These are phyloP conservation scores for Myxozyma udenii DNA, from an alignment of 805 yeast genomes.

Conservation along the genomic window DNA sequence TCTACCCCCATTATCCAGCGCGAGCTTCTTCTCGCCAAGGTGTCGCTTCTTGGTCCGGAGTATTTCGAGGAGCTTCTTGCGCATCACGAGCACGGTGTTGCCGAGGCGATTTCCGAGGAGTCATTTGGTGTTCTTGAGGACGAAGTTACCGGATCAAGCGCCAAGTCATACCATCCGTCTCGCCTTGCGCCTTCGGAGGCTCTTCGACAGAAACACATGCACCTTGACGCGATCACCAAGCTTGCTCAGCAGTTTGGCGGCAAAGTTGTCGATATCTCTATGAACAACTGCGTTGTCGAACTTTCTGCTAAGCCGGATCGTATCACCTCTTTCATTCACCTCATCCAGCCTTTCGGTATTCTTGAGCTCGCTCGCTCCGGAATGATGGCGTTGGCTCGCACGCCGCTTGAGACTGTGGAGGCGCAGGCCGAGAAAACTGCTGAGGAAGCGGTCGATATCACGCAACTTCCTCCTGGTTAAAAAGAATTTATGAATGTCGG, in stretches of 20 bases:
- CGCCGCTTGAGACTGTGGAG: constrained; percentile 63
- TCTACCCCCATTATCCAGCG: constrained; percentile 85
- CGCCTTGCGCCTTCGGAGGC: constrained; percentile 89
- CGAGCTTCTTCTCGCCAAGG: constrained; percentile 86
- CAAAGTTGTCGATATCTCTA: constrained; percentile 84
- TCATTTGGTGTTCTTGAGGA: constrained; percentile 32
- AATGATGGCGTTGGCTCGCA: constrained; percentile 89
- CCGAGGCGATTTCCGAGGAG: constrained; percentile 36
- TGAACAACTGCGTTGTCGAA: constrained; percentile 91
- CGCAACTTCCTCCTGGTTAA: constrained; percentile 94
- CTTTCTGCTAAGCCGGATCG: constrained; percentile 91
- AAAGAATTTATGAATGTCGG: not conserved
- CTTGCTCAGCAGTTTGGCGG: constrained; percentile 89
- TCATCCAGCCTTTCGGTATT: constrained; percentile 93
- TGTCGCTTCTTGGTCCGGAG: constrained; percentile 94
- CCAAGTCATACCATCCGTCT: constrained; percentile 66
- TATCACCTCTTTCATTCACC: constrained; percentile 77
- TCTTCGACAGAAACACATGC: constrained; percentile 87
- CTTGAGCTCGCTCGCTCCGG: constrained; percentile 96
- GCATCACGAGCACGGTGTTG: constrained; percentile 57
- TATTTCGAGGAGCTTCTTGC: constrained; percentile 92
- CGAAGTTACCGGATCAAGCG: not conserved
- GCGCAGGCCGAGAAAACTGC: constrained; percentile 54
- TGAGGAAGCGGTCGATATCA: constrained; percentile 71
- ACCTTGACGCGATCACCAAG: constrained; percentile 76